Percentiles rank a stretch among this genome's conserved stretches.
Conservation (phyloP, 2,329 filamentous ascomycete genomes). For the Phaeophleospora eucalypticola region DNA sequence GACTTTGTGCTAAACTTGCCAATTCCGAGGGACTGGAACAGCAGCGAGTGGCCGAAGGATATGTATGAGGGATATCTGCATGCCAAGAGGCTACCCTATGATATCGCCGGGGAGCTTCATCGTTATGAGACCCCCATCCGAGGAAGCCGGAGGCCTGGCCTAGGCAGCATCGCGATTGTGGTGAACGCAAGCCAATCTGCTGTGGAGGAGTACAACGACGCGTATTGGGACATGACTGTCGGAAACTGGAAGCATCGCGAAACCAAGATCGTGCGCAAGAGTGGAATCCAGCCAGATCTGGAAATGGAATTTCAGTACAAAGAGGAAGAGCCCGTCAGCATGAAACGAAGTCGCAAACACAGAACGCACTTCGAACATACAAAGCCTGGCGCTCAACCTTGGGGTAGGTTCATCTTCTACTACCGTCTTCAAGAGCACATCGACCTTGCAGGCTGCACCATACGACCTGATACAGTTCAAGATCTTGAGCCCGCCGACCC, state of each 20-base stretch:
- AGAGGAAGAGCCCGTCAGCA: constrained; percentile 7
- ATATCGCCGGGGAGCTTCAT: background rate
- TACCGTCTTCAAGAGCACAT: constrained; percentile 34
- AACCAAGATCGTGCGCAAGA: constrained; percentile 10
- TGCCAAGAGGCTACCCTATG: constrained; percentile 11
- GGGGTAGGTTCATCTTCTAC: constrained; percentile 41
- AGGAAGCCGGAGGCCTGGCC: constrained; percentile 6
- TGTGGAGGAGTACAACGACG: constrained; percentile 13
- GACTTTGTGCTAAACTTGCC: constrained; percentile 17
- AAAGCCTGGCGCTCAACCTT: constrained; percentile 35
- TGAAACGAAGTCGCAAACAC: constrained; percentile 17
- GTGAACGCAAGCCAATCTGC: constrained; percentile 16
- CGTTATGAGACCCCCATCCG: background rate
- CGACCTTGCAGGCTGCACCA: constrained; percentile 18
- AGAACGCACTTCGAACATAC: constrained; percentile 15
- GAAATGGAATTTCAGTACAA: constrained; percentile 17
- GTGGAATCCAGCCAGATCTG: constrained; percentile 22
- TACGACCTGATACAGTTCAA: constrained; percentile 8
- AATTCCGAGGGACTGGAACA: constrained; percentile 7
- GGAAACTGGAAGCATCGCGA: constrained; percentile 18
- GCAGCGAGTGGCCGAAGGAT: constrained; percentile 12
- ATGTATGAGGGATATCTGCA: constrained; percentile 24
- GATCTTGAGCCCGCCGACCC: constrained; percentile 10
- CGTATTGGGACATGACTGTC: constrained; percentile 13
- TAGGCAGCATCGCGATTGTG: constrained; percentile 21